phyloP scores from a whole-genome alignment of 2,329 filamentous ascomycete species.

The Colletotrichum limetticola region DNA sequence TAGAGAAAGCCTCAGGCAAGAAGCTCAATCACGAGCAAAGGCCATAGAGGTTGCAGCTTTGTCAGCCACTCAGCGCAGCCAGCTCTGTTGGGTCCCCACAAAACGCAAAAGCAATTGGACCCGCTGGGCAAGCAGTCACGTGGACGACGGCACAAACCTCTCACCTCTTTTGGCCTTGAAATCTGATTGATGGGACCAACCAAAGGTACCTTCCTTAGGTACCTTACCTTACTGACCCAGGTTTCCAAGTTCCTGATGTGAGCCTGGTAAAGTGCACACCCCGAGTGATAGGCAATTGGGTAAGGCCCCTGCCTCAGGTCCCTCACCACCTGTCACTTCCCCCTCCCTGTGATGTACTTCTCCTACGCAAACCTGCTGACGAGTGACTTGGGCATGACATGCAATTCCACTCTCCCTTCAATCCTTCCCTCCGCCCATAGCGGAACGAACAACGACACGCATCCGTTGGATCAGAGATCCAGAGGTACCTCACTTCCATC shows the following conservation, averaged over 20 bases:
- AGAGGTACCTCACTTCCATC: background rate
- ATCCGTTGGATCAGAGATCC: background rate
- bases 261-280: background rate
- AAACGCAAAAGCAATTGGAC: background rate
- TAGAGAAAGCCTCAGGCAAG: background rate
- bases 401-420: background rate
- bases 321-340: background rate
- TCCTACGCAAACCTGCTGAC: constrained; percentile 45
- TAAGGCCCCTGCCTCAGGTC: background rate
- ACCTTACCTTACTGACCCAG: background rate
- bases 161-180: constrained; percentile 19
- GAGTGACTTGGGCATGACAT: constrained; percentile 42
- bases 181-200: constrained; percentile 22
- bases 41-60: background rate
- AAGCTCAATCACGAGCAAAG: background rate
- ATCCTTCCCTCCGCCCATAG: background rate
- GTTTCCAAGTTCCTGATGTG: background rate
- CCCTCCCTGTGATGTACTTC: constrained; percentile 12
- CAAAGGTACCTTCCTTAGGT: too few relatives aligned
- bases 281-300: background rate
- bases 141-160: constrained; percentile 13
- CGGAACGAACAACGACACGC: background rate
- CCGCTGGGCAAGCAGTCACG: constrained; percentile 22
- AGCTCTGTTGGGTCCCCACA: background rate
- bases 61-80: background rate